Base-by-base conservation (phyloP, 2,329 filamentous ascomycete genomes). In the Dothideomycetes sp. region DNA sequence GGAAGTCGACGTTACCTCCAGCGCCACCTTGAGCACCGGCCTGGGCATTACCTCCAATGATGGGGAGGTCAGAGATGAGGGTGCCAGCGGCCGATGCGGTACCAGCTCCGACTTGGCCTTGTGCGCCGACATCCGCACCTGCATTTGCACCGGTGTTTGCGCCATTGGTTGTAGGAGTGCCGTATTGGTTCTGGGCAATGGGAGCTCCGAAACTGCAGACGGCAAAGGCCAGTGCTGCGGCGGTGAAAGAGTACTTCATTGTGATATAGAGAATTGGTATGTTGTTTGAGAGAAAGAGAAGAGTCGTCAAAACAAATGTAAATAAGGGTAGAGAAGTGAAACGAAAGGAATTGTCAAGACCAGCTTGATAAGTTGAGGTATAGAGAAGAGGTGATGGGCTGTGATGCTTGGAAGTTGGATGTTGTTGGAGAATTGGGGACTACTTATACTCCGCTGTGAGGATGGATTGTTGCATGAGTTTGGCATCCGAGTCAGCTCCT, bases 191-290 rank as follows among this genome's bases (percentile, higher is more conserved):
- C 20, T 28, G 17, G n/a, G 29, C 29, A n/a, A 30, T 19, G 18
- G 39, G 39, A 19, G 53, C 52, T 34, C 49, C 49, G 11, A 48
- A 49, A 25, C 50, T 49, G 25, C 23, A 31, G 27, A 52, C 51
- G 23, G 55, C 52, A 37, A 55, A 47, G 43, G 58, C 51, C 45
- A 53, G 47, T 17, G 55, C 52, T 33, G 56, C 51, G 30, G 54
- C 45, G 31, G 43, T 43, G 39, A 53, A 47, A 33, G 54, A 46
- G 39, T 52, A 55, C 47, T 53, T 56, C 56, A 59, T 58, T 13
- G n/a, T 53, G 47, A 37, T 17, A 19, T 22, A 34, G n/a, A 23
- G 16, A 24, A 32, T 31, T 18, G 2, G 11, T 19, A 20, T 16
- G 17, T 24, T n/a, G n/a, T n/a, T n/a, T n/a, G n/a, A n/a, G n/a